Evolutionary conservation across 345 rosid species (phyloP), one percentile per base, ranked within the genome.

Genomic region (Eutrema heterophyllum): DNA sequence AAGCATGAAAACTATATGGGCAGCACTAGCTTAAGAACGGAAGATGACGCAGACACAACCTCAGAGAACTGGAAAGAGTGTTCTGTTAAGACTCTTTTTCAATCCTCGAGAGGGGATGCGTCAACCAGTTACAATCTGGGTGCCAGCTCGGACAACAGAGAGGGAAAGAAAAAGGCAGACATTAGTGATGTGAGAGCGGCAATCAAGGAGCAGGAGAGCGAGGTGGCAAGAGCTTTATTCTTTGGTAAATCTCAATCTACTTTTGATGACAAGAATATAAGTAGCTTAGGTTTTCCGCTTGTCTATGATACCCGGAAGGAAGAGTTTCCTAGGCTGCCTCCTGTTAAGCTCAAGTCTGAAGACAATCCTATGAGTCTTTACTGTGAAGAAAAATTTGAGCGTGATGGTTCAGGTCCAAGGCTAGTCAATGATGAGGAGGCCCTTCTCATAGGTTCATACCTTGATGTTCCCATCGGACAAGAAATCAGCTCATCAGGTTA

Each of bases 391-490:
- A 92, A 89, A 49, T 86, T 83, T 80, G 98, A 90, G 61, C 89
- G 63, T 46, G 92, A 89, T 85, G 86, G 84, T 54, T 67, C 86
- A 59, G 84, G 86, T 5, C 45, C 75, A 14, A 89, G 87, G 86
- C 87, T 78, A 50, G 67, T 79, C 56, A 71, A 81, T 75, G 82
- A 83, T 75, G 99, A 92, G 55, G 89, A 71, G 76, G 63, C 86
- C 72, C 86, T 89, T 73, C 84, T 84, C 52, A 85, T 92, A 53
- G 99, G 99, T 41, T 87, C 98, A 46, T 96, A 82, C 83, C 85
- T 92, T 41, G 97, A 96, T 78, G 90, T 96, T 81, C 97, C 98
- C 63, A 58, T 90, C 63, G 98, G 98, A 67, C 99, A 96, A 81
- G 99, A 96, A 77, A 84, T 92, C 68, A 83, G 70, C 81, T 85